Evolutionary conservation across 2,329 filamentous ascomycete species (phyloP).

Genomic region (Trichoderma sp.): DNA sequence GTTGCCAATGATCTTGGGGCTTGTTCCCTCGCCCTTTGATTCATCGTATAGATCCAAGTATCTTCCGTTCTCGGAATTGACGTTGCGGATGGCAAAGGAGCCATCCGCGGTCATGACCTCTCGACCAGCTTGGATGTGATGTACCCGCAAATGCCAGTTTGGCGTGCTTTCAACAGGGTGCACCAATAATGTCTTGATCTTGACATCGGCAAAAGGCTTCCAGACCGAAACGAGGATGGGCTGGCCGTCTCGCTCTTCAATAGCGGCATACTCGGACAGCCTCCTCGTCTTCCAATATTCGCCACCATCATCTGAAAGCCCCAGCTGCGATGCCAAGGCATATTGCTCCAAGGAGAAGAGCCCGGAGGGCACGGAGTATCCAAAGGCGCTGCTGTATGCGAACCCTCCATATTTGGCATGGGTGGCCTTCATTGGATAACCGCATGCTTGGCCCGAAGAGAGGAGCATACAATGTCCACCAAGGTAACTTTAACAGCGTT

Average conservation of each 20-base stretch:
- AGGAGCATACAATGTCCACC: conserved; percentile 71
- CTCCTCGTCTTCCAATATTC: conserved; percentile 78
- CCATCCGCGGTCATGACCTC: conserved; percentile 71
- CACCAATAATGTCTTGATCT: conserved; percentile 60
- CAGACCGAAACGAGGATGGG: conserved; percentile 67
- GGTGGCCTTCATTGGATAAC: conserved; percentile 77
- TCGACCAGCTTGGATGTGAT: conserved; percentile 58
- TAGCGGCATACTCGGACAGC: conserved; percentile 59
- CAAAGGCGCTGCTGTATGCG: conserved; percentile 73
- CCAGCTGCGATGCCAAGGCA: conserved; percentile 57
- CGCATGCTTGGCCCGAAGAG: conserved; percentile 61
- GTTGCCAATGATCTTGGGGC: conserved; percentile 56
- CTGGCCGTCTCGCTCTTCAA: conserved; percentile 53
- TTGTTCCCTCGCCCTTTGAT: conserved; percentile 47
- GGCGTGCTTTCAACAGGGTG: conserved; percentile 57
- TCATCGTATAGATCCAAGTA: conserved; percentile 50
- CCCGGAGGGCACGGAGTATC: conserved; percentile 73
- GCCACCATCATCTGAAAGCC: conserved; percentile 56
- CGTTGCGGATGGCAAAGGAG: conserved; percentile 65
- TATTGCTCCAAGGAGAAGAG: conserved; percentile 57
- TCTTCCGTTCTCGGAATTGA: conserved; percentile 46
- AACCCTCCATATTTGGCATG: conserved; percentile 81
- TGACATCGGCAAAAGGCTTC: conserved; percentile 67
- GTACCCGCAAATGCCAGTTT: conserved; percentile 68
- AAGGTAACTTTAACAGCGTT: conserved; percentile 5